Percentiles rank a stretch among this genome's conserved stretches.
Evolutionary conservation across 2,329 filamentous ascomycete species (phyloP).

Genomic region (Endothia cerciana): DNA sequence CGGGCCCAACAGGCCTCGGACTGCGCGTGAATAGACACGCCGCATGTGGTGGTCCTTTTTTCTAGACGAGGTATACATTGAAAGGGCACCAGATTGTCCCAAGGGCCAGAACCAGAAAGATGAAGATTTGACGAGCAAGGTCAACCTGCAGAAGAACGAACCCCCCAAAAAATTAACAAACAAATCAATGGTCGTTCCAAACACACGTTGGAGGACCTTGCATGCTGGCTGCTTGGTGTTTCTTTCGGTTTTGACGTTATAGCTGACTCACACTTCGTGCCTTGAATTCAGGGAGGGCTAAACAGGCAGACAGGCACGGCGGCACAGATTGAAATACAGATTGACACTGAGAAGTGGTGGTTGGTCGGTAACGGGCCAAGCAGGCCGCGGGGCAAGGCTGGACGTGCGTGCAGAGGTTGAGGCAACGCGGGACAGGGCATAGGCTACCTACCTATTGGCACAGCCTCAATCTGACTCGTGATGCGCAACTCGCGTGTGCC

Average conservation of each 20-base stretch:
- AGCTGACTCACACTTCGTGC: neutral
- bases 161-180: slow-evolving; percentile 7
- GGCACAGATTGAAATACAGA: slow-evolving; percentile 13
- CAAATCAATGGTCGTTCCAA: slow-evolving; percentile 6
- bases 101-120: neutral
- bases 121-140: slow-evolving; percentile 9
- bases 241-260: neutral
- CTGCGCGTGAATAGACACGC: slow-evolving; percentile 17
- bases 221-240: neutral
- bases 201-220: neutral
- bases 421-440: no score
- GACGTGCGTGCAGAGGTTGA: no score
- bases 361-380: neutral
- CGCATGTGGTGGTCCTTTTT: neutral
- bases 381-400: no score
- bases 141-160: neutral
- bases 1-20: neutral
- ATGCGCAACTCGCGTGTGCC: neutral
- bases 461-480: slow-evolving; percentile 20
- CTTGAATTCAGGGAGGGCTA: neutral
- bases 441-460: neutral
- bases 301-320: neutral
- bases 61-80: slow-evolving; percentile 9
- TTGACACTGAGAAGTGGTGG: slow-evolving; percentile 15
- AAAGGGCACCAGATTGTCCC: slow-evolving; percentile 16